Evolutionary conservation across 345 rosid species (phyloP), one percentile per base, ranked within the genome.

Genomic region (Conringia planisiliqua): DNA sequence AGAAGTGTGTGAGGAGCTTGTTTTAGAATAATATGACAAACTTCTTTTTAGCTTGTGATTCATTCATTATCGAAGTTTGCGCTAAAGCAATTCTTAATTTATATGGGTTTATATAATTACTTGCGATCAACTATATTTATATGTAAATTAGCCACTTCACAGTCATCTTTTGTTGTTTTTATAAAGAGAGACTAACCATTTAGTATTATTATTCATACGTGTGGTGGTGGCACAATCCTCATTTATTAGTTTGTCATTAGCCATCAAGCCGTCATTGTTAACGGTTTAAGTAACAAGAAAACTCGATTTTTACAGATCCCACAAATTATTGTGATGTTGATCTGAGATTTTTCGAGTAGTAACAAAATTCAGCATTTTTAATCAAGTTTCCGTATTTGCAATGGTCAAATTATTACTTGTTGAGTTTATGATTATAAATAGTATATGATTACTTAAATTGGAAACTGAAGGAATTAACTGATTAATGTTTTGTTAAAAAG

Each of bases 11-110:
- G 70, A 39, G 39, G n/a, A n/a, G 24, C 1, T 61, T 68, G 58
- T 50, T 39, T 69, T 35, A 68, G 17, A 62, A 52, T 69, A 59
- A 18, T 60, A 62, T 62, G 62, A 70, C 66, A 77, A 76, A 69
- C 70, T 54, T 62, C 68, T 57, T 75, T 35, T 52, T 4, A 32
- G 43, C 22, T 70, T 36, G 32, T 77, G 44, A 70, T 77, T 56
- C 65, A 63, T 38, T 42, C 35, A 43, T 36, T 70, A 70, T 69
- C 17, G 36, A 63, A 27, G 76, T 17, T 33, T 69, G 51, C 70
- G 57, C 75, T 62, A 51, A 29, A 50, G 47, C 79, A 35, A 30
- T 27, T 6, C 17, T 57, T 62, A 30, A n/a, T 29, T 20, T 46
- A 27, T 30, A 20, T 13, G 30, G 20, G 51, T 33, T 3, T 35